Percentiles rank a stretch among this genome's conserved stretches.
phyloP scores from a whole-genome alignment of 345 rosid species.

The Limnanthes douglasii region DNA sequence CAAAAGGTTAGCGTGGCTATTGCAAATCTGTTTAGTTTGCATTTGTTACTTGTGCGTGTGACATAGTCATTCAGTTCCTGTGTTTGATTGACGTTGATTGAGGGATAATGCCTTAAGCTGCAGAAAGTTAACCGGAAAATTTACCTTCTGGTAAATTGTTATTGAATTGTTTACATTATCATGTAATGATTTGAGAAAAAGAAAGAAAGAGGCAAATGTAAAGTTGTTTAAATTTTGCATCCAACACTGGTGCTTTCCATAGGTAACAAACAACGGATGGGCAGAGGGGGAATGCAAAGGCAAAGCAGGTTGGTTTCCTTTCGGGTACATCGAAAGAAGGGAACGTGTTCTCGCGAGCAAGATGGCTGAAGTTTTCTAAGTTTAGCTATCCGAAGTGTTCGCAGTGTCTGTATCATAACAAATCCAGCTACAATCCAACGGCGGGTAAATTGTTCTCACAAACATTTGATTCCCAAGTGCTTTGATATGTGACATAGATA shows the following conservation, averaged over 20 bases:
- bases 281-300: conserved; percentile 98
- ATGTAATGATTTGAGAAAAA: no score
- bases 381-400: conserved; percentile 6
- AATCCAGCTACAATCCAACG: neutral
- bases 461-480: neutral
- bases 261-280: conserved; percentile 86
- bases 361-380: conserved; percentile 62
- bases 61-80: no score
- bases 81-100: no score
- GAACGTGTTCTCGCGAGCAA: conserved; percentile 85
- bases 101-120: no score
- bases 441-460: conserved; percentile 6
- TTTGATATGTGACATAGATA: conserved; percentile 17
- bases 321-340: conserved; percentile 58
- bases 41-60: no score
- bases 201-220: no score
- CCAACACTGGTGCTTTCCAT: conserved; percentile 9
- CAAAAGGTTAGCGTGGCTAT: no score
- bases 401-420: conserved; percentile 13
- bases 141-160: no score
- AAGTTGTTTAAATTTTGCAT: no score
- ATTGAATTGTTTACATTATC: no score
- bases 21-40: no score
- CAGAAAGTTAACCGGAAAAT: no score
- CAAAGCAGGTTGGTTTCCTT: conserved; percentile 92